Evolutionary conservation across 2,329 filamentous ascomycete species (phyloP).

Genomic region (Pseudogymnoascus sp.): DNA sequence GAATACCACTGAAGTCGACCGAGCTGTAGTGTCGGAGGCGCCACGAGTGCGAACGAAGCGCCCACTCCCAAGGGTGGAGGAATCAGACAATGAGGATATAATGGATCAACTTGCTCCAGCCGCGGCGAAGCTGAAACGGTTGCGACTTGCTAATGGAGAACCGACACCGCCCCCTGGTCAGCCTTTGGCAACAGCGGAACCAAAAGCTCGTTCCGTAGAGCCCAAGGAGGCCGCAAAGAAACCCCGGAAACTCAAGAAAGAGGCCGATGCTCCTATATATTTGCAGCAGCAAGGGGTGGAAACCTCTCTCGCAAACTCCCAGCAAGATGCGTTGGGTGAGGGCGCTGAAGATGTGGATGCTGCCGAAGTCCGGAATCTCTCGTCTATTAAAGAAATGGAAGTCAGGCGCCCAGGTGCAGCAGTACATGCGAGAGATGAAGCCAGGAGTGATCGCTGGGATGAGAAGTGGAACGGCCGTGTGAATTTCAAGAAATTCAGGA

Average conservation of each 20-base stretch:
- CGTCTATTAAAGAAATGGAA: slow-evolving; percentile 71
- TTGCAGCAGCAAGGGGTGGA: slow-evolving; percentile 54
- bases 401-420: slow-evolving; percentile 40
- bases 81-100: slow-evolving; percentile 40
- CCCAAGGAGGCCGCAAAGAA: slow-evolving; percentile 26
- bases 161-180: slow-evolving; percentile 23
- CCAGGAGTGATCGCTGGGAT: slow-evolving; percentile 63
- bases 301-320: slow-evolving; percentile 53
- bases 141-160: slow-evolving; percentile 20
- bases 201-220: slow-evolving; percentile 18
- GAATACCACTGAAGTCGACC: background rate
- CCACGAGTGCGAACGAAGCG: slow-evolving; percentile 35
- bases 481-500: slow-evolving; percentile 88
- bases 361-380: slow-evolving; percentile 64
- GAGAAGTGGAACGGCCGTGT: slow-evolving; percentile 87
- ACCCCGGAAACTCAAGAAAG: slow-evolving; percentile 42
- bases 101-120: slow-evolving; percentile 71
- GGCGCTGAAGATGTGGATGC: slow-evolving; percentile 63
- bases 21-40: background rate
- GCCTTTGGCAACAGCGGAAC: slow-evolving; percentile 18
- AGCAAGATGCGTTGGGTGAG: slow-evolving; percentile 48
- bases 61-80: slow-evolving; percentile 30
- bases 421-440: slow-evolving; percentile 29
- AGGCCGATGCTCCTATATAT: slow-evolving; percentile 63
- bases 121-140: slow-evolving; percentile 64